A percentile compares a stretch with the other conserved stretches of the same genome.
phyloP scores from a whole-genome alignment of 192 early-diverging fungal genomes.

The Coemansia furcata region DNA sequence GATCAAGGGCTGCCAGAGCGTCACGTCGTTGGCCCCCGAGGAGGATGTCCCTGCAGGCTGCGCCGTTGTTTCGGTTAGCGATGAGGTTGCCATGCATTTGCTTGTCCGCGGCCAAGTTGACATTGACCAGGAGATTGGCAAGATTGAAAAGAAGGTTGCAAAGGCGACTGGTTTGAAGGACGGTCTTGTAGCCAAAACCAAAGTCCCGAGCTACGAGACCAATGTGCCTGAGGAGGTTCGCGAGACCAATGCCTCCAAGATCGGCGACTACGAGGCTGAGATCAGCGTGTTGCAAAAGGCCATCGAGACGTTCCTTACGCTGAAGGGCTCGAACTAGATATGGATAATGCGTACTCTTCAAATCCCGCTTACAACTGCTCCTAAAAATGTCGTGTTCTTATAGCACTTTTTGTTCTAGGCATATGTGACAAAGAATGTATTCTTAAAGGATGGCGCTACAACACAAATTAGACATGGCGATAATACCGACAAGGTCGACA shows the following conservation, averaged over 20 bases:
- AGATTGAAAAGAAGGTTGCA: conserved; percentile 72
- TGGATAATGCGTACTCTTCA: background rate
- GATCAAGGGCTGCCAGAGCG: conserved; percentile 68
- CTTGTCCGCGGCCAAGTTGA: conserved; percentile 80
- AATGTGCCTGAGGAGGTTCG: conserved; percentile 73
- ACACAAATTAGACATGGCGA: background rate
- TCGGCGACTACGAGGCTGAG: conserved; percentile 72
- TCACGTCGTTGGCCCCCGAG: conserved; percentile 58
- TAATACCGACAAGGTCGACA: background rate
- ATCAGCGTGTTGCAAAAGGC: conserved; percentile 65
- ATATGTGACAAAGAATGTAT: no score
- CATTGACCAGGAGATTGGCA: conserved; percentile 78
- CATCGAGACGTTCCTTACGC: conserved; percentile 69
- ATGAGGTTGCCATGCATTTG: conserved; percentile 70
- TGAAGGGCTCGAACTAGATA: conserved; percentile 49
- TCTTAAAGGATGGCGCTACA: background rate
- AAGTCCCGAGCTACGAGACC: conserved; percentile 64
- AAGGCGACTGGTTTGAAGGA: conserved; percentile 65
- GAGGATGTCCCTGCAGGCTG: conserved; percentile 75
- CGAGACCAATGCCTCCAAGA: conserved; percentile 68
- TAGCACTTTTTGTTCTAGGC: background rate
- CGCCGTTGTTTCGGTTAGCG: conserved; percentile 65
- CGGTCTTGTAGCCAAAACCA: conserved; percentile 61
- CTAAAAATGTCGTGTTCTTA: no score
- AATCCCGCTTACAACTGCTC: background rate